phyloP scores from a whole-genome alignment of 257 asterid species.

The Solanum virginianum region DNA sequence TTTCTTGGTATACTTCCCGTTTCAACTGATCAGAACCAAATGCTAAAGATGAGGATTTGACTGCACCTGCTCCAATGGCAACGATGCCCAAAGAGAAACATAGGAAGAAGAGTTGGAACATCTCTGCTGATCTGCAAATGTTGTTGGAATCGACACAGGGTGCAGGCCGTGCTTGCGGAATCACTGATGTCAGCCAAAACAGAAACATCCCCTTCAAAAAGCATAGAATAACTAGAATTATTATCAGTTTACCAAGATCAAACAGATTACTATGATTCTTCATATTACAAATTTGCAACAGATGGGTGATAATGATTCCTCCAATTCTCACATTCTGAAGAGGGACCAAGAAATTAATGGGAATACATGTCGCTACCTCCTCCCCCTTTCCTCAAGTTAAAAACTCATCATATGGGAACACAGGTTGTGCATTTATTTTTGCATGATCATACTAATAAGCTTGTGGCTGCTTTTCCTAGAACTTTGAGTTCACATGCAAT shows the following conservation, averaged over 20 bases:
- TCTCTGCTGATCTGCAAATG: conserved; percentile 25
- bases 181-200: conserved; percentile 48
- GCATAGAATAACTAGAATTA: not conserved
- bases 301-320: not conserved
- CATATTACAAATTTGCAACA: not conserved
- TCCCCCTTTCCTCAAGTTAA: not conserved
- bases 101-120: conserved; percentile 29
- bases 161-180: conserved; percentile 53
- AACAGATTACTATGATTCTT: not conserved
- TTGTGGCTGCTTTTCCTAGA: not conserved
- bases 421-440: not conserved
- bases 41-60: conserved; percentile 47
- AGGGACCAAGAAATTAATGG: not conserved
- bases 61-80: conserved; percentile 64
- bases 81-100: conserved; percentile 39
- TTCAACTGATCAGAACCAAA: conserved; percentile 61
- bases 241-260: not conserved
- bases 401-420: not conserved
- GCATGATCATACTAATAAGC: not conserved
- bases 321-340: not conserved
- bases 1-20: conserved; percentile 2
- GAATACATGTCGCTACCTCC: not conserved
- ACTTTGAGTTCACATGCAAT: not conserved
- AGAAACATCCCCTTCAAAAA: conserved; percentile 41
- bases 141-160: conserved; percentile 25